A percentile compares a stretch with the other conserved stretches of the same genome.
Evolutionary conservation across 306 rosid species (phyloP).

Genomic region (Delonix regia): DNA sequence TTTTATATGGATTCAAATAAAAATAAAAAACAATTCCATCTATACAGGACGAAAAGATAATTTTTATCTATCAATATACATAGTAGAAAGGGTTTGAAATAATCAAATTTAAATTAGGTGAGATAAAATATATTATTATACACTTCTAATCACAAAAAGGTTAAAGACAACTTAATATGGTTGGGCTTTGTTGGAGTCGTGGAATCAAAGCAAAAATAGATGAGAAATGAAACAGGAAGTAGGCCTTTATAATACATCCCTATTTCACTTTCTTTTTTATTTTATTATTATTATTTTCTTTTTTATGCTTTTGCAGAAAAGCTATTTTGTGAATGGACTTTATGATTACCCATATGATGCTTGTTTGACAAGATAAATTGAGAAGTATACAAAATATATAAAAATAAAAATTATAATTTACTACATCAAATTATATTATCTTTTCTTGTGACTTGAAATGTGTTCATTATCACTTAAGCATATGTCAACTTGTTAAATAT

Average conservation of each 20-base stretch:
- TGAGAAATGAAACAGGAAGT: background rate
- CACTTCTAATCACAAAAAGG: conserved; percentile 1
- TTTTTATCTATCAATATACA: too few relatives aligned
- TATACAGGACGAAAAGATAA: too few relatives aligned
- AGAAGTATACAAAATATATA: too few relatives aligned
- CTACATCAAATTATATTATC: too few relatives aligned
- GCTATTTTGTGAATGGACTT: background rate
- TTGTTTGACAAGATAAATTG: too few relatives aligned
- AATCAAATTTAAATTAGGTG: background rate
- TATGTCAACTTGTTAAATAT: too few relatives aligned
- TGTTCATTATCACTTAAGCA: too few relatives aligned
- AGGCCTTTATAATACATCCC: background rate
- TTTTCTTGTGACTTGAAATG: too few relatives aligned
- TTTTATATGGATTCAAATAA: too few relatives aligned
- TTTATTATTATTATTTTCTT: background rate
- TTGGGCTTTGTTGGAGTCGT: conserved; percentile 40
- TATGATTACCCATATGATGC: background rate
- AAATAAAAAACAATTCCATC: too few relatives aligned
- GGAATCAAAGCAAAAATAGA: conserved; percentile 25
- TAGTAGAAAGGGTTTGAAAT: background rate
- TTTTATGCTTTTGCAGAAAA: background rate
- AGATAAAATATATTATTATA: background rate
- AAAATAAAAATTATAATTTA: too few relatives aligned
- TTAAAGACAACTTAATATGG: background rate
- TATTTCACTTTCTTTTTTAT: background rate